Evolutionary conservation across 2,329 filamentous ascomycete species (phyloP), one percentile per base, ranked within the genome.

Genomic region (Triangularia setosa): DNA sequence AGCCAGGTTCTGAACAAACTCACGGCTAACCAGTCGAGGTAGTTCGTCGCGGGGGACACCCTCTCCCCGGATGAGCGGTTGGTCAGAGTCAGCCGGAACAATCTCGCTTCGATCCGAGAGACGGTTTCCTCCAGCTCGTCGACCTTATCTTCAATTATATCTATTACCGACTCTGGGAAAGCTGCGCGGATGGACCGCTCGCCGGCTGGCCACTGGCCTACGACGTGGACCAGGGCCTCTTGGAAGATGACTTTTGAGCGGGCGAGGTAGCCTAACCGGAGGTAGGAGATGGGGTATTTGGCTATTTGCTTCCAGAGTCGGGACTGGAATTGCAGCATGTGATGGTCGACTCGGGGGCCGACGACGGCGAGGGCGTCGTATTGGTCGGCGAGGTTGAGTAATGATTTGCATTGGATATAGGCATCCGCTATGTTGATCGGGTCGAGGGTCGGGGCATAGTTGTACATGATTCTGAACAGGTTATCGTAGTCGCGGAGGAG

Each of bases 241-340:
- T 90, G 87, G 72, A 93, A 93, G 60, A 93, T 93, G 69, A 93
- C 88, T 69, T 90, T 90, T 72, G 89, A 93, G 54, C 91, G 87
- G 8, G 93, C 90, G 52, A 97, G 83, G 72, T 93, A 97, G 40
- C 93, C 93, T 1, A 98, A 84, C 64, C 93, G 93, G 57, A 97
- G 85, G 74, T 97, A 98, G 65, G 89, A 93, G 57, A 95, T 91
- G 12, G 94, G 93, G 74, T 97, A 97, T 77, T 97, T 97, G 60
- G 93, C 93, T 68, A 97, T 96, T 77, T 97, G 94, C 76, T 95
- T 96, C 90, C 93, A 97, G 2, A 98, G 83, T 1, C 92, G 86
- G 23, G 90, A 91, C 72, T 95, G 92, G 75, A 97, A 98, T 71
- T 95, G 92, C 16, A 98, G 81, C 14, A 98, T 83, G 75, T 98